Conservation (phyloP, 2,329 filamentous ascomycete genomes). For the Beauveria sp. region DNA sequence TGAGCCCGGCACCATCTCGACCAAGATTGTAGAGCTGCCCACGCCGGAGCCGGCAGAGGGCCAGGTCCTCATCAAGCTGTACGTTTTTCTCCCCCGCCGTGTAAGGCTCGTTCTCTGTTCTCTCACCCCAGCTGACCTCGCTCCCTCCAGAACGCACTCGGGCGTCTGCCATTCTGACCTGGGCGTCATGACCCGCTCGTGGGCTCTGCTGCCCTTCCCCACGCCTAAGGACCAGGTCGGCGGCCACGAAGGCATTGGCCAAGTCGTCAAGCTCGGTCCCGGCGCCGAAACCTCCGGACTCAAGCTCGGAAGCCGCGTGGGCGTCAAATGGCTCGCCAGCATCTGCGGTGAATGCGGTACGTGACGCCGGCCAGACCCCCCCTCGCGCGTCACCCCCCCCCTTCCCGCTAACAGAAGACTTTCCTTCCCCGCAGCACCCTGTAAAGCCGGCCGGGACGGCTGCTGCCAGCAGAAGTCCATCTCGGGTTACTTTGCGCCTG, state of each 20-base stretch:
- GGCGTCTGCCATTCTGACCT: conserved; percentile 22
- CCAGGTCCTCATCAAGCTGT: conserved; percentile 20
- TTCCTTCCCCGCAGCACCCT: background rate
- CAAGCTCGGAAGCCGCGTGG: conserved; percentile 60
- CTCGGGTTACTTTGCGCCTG: conserved; percentile 20
- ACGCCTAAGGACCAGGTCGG: conserved; percentile 33
- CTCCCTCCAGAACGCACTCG: conserved; percentile 15
- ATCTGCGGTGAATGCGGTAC: conserved; percentile 44
- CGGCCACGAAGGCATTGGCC: conserved; percentile 62
- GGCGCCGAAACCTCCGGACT: conserved; percentile 47
- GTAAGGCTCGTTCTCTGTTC: too few relatives aligned
- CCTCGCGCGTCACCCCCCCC: background rate
- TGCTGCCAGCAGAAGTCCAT: conserved; percentile 19
- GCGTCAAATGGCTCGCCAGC: conserved; percentile 59
- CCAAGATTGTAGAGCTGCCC: conserved; percentile 19
- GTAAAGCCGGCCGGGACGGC: conserved; percentile 14
- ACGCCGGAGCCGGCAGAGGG: conserved; percentile 18
- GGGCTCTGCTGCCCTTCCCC: conserved; percentile 7
- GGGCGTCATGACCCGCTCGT: conserved; percentile 12
- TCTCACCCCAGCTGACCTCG: background rate
- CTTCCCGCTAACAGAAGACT: background rate
- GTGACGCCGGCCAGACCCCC: background rate
- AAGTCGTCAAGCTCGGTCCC: conserved; percentile 57
- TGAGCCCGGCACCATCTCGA: conserved; percentile 20
- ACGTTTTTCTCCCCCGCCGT: background rate